These are phyloP conservation scores for Xerocomus potaroensis DNA, from an alignment of 768 basidiomycete species.

Conservation along the genomic window DNA sequence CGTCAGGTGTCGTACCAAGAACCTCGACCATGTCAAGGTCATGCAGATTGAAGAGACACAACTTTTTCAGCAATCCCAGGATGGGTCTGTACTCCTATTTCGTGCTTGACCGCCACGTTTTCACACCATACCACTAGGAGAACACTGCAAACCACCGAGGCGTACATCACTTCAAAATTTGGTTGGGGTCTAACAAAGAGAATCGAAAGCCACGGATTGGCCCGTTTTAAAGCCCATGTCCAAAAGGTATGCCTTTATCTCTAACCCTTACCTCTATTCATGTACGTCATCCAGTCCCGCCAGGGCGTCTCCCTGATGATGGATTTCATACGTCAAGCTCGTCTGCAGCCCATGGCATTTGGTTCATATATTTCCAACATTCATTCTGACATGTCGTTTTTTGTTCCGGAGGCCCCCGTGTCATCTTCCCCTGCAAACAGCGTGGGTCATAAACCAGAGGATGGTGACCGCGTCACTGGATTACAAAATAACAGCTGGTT, in stretches of 20 bases:
- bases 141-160: slow-evolving; percentile 84
- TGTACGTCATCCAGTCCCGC: slow-evolving; percentile 56
- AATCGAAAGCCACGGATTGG: slow-evolving; percentile 83
- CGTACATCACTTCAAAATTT: slow-evolving; percentile 80
- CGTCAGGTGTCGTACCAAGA: slow-evolving; percentile 77
- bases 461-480: slow-evolving; percentile 2
- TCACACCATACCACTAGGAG: slow-evolving; percentile 40
- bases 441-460: slow-evolving; percentile 17
- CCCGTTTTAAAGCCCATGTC: slow-evolving; percentile 81
- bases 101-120: background rate
- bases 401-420: slow-evolving; percentile 18
- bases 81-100: slow-evolving; percentile 52
- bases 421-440: slow-evolving; percentile 11
- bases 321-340: slow-evolving; percentile 72
- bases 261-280: background rate
- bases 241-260: slow-evolving; percentile 58
- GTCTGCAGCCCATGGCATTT: slow-evolving; percentile 48
- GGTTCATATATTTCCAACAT: slow-evolving; percentile 35
- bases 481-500: slow-evolving; percentile 24
- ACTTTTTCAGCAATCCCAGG: slow-evolving; percentile 58
- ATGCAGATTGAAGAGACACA: slow-evolving; percentile 90
- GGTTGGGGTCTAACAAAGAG: slow-evolving; percentile 87
- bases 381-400: slow-evolving; percentile 31
- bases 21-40: slow-evolving; percentile 91
- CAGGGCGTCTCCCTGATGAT: slow-evolving; percentile 85